phyloP scores from a whole-genome alignment of 2,329 filamentous ascomycete genomes.

The Hansfordia pulvinata region DNA sequence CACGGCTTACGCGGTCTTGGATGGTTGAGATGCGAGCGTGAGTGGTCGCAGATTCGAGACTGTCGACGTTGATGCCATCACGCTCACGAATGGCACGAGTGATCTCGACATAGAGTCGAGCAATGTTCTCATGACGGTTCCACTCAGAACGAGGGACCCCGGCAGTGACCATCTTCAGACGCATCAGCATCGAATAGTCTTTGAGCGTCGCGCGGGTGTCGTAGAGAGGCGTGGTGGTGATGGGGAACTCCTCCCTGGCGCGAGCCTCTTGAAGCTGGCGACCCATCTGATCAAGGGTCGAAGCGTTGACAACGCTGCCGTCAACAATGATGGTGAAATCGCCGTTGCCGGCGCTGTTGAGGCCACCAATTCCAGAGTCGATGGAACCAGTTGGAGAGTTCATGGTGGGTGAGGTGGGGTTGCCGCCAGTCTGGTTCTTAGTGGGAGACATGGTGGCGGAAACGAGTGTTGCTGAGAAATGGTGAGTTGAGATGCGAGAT shows the following conservation, averaged over 20 bases:
- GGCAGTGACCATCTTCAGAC: slow-evolving; percentile 15
- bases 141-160: slow-evolving; percentile 7
- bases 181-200: slow-evolving; percentile 16
- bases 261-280: slow-evolving; percentile 16
- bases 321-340: slow-evolving; percentile 1
- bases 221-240: slow-evolving; percentile 12
- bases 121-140: slow-evolving; percentile 8
- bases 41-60: slow-evolving; percentile 9
- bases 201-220: slow-evolving; percentile 14
- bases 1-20: too few species aligned
- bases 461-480: too few species aligned
- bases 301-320: slow-evolving; percentile 3
- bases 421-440: neutral
- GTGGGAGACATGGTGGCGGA: neutral
- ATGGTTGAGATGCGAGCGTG: too few species aligned
- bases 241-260: slow-evolving; percentile 16
- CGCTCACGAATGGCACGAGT: slow-evolving; percentile 20
- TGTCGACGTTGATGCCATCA: slow-evolving; percentile 13
- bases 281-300: slow-evolving; percentile 13
- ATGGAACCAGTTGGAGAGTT: neutral
- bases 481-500: too few species aligned
- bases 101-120: slow-evolving; percentile 18
- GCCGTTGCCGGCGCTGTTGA: too few species aligned
- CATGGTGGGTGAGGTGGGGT: neutral
- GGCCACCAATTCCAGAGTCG: neutral